Conservation (phyloP, 352 stramenopile species). For the Phytopythium cucurbitacearum region DNA sequence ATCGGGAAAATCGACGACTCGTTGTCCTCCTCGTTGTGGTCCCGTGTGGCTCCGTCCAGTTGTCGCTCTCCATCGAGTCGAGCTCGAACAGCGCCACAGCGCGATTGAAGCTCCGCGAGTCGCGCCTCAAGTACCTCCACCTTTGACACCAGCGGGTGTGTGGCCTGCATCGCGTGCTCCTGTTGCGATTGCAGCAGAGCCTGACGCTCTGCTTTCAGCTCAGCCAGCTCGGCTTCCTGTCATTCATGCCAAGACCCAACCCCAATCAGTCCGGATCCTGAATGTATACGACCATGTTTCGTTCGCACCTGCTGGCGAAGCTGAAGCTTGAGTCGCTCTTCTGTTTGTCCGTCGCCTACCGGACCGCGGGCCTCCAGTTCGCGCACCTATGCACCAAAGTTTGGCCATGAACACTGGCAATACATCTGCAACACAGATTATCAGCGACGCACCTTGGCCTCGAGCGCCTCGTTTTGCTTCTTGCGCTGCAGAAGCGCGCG, state of each 20-base stretch:
- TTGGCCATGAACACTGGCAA: neutral
- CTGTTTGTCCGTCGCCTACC: conserved; percentile 4
- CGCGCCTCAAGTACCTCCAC: conserved; percentile 12
- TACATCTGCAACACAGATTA: neutral
- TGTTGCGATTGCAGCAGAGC: conserved; percentile 12
- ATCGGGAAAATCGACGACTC: conserved; percentile 10
- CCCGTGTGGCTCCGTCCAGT: too few relatives aligned
- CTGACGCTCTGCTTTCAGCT: conserved; percentile 16
- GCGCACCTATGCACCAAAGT: conserved; percentile 4
- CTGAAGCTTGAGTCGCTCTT: conserved; percentile 6
- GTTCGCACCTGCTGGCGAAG: conserved; percentile 10
- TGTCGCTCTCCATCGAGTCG: neutral
- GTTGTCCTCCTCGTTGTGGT: neutral
- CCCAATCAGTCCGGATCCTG: too few relatives aligned
- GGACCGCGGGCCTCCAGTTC: conserved; percentile 14
- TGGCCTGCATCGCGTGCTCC: neutral
- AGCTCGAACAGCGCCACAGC: conserved; percentile 8
- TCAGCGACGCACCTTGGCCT: conserved; percentile 26
- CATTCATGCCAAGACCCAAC: neutral
- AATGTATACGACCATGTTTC: too few relatives aligned
- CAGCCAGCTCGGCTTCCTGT: conserved; percentile 16
- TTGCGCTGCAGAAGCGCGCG: conserved; percentile 68
- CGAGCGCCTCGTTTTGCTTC: conserved; percentile 62
- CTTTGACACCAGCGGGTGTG: neutral
- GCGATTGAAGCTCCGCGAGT: conserved; percentile 7